Base-by-base conservation (phyloP, 2,329 filamentous ascomycete species). In the Cryphonectria naterciae region DNA sequence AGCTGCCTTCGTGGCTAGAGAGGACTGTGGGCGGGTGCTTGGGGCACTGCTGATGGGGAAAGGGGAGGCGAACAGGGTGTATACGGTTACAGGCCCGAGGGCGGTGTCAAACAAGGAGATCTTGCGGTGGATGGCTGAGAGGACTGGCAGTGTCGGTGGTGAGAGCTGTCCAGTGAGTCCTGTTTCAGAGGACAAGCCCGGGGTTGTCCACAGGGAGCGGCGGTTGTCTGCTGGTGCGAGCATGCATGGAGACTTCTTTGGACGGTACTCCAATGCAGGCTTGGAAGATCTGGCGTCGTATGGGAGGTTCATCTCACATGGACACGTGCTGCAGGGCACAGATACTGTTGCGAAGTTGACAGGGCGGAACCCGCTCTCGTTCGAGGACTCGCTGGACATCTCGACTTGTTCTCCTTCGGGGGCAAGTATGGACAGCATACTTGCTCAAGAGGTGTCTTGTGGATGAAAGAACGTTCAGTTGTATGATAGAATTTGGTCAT, bases 1-100 rank as follows among this genome's bases (percentile, higher is more conserved):
- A 68, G 80, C 81, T 41, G 79, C 80, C 0, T 79, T 79, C 68
- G 71, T 82, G 70, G 78, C 80, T 13, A 80, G 81, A 66, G 80
- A 82, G 61, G 78, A 81, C 58, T 80, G 81, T 7, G 77, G 76
- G 10, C 73, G 77, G 17, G 72, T 77, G 56, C 68, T 75, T 41
- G 75, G 79, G 1, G 80, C 80, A 22, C 70, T 74, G 61, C 70
- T 81, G 43, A 70, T 79, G 32, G 73, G 76, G 2, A 75, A 81
- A 4, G 79, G 80, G 65, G 75, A 78, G 49, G 79, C 79, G 8
- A 77, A 74, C 37, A 75, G 80, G 71, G 71, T 81, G 1, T 80
- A 81, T 69, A 81, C 81, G 68, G 76, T 81, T 37, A 71, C 77
- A 35, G 78, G 80, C 2, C 79, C 80, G 7, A 77, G 70, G 5